phyloP scores from a whole-genome alignment of 2,329 filamentous ascomycete species.

The Cyphellophora attinorum region DNA sequence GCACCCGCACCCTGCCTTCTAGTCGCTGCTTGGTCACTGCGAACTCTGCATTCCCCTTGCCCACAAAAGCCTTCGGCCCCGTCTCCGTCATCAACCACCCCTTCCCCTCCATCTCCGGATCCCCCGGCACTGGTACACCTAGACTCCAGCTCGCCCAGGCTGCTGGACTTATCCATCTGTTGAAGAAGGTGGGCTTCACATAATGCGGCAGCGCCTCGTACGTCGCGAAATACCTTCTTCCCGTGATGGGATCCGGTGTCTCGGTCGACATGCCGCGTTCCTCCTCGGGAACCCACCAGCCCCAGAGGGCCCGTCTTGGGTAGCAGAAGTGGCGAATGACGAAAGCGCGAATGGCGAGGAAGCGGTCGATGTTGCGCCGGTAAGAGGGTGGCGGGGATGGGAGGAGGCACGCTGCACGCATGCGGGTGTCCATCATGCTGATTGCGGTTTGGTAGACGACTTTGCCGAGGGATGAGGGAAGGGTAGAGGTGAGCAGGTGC shows the following conservation, averaged over 20 bases:
- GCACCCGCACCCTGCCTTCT: conserved; percentile 6
- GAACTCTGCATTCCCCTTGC: conserved; percentile 43
- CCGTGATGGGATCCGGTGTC: conserved; percentile 30
- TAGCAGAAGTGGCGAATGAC: conserved; percentile 49
- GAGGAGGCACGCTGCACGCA: conserved; percentile 58
- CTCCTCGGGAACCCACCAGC: conserved; percentile 29
- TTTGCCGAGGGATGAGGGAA: conserved; percentile 35
- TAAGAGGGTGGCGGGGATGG: conserved; percentile 28
- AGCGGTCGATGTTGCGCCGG: conserved; percentile 30
- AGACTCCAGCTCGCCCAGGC: conserved; percentile 40
- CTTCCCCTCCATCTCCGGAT: conserved; percentile 34
- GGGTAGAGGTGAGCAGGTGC: conserved; percentile 50
- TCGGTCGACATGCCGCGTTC: background rate
- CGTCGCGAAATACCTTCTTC: conserved; percentile 39
- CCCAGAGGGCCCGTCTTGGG: conserved; percentile 38
- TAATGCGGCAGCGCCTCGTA: conserved; percentile 61
- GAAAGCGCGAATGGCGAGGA: conserved; percentile 46
- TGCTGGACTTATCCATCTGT: conserved; percentile 52
- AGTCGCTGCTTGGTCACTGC: conserved; percentile 30
- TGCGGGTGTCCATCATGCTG: conserved; percentile 53
- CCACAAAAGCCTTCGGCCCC: conserved; percentile 48
- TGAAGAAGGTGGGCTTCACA: conserved; percentile 48
- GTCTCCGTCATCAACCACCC: conserved; percentile 47
- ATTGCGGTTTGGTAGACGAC: conserved; percentile 43
- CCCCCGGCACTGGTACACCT: conserved; percentile 39